Percentiles rank a stretch among this genome's conserved stretches.
Conservation (phyloP, 2,329 filamentous ascomycete genomes). For the Stylonectria norvegica region DNA sequence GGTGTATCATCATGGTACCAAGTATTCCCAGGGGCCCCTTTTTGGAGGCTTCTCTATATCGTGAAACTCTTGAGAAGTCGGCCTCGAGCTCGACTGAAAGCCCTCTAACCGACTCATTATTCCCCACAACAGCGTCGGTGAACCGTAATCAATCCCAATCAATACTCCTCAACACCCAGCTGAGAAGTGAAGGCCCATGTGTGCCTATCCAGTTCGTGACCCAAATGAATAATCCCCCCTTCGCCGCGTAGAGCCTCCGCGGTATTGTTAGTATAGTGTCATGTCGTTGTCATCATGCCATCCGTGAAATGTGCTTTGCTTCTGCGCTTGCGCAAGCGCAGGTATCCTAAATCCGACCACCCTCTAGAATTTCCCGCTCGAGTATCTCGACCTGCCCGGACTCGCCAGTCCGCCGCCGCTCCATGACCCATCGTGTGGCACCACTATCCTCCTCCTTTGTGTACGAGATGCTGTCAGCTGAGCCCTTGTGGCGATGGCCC, state of each 20-base stretch:
- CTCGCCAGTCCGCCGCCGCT: slow-evolving; percentile 63
- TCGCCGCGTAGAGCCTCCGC: slow-evolving; percentile 7
- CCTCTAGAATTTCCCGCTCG: slow-evolving; percentile 61
- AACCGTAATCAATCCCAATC: slow-evolving; percentile 4
- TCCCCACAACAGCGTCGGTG: no score
- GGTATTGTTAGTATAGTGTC: slow-evolving; percentile 3
- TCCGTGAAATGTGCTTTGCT: no score
- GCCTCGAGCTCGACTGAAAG: no score
- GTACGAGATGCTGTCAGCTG: slow-evolving; percentile 68
- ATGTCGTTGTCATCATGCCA: no score
- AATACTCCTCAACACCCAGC: slow-evolving; percentile 13
- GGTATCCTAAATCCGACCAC: slow-evolving; percentile 47
- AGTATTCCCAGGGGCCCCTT: no score
- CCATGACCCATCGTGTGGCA: slow-evolving; percentile 65
- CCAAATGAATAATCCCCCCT: slow-evolving; percentile 17
- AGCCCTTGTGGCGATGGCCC: slow-evolving; percentile 53
- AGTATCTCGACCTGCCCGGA: slow-evolving; percentile 63
- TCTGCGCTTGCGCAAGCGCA: no score
- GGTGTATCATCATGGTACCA: no score
- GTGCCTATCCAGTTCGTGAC: slow-evolving; percentile 13
- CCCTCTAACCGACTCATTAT: no score
- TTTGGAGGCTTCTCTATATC: no score
- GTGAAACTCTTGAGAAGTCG: no score
- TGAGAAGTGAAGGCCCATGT: slow-evolving; percentile 11
- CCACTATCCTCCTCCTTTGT: slow-evolving; percentile 59